Percentiles rank a stretch among this genome's conserved stretches.
Evolutionary conservation across 2,329 filamentous ascomycete genomes (phyloP).

Genomic region (Hirsutella minnesotensis): DNA sequence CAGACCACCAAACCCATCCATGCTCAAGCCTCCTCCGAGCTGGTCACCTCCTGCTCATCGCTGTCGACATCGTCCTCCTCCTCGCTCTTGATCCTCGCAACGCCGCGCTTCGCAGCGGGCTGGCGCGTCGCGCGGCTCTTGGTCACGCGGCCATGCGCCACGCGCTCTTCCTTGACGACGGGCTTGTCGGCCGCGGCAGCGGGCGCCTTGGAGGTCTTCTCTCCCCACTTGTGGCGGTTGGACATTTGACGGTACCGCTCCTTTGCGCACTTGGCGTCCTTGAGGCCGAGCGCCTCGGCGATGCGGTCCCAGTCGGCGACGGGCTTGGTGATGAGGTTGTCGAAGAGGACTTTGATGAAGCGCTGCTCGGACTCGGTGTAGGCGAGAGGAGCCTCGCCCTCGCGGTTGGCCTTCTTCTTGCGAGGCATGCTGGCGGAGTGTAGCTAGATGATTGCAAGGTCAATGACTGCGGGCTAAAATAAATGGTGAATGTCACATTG

Average conservation of each 20-base stretch:
- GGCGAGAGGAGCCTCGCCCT: constrained; percentile 10
- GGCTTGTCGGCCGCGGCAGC: constrained; percentile 17
- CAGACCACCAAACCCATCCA: too few species aligned
- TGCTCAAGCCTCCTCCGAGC: not conserved
- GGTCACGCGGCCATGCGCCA: constrained; percentile 14
- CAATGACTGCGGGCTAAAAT: too few species aligned
- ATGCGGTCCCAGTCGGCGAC: constrained; percentile 29
- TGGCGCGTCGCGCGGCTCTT: constrained; percentile 17
- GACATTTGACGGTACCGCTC: constrained; percentile 29
- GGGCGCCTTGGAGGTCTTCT: constrained; percentile 4
- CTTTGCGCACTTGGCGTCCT: constrained; percentile 28
- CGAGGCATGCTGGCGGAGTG: constrained; percentile 15
- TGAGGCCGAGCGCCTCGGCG: constrained; percentile 22
- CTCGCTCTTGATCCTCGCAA: not conserved
- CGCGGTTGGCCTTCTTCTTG: constrained; percentile 15
- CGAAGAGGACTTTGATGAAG: constrained; percentile 28
- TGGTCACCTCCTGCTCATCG: constrained; percentile 1
- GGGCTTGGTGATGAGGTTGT: constrained; percentile 27
- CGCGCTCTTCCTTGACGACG: constrained; percentile 5
- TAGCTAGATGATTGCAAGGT: too few species aligned
- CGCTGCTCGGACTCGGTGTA: constrained; percentile 23
- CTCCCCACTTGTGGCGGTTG: constrained; percentile 27
- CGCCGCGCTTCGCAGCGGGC: too few species aligned
- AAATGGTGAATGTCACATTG: too few species aligned
- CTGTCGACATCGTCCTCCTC: constrained; percentile 7